Conservation (phyloP, 257 asterid genomes). For the Salvia splendens region DNA sequence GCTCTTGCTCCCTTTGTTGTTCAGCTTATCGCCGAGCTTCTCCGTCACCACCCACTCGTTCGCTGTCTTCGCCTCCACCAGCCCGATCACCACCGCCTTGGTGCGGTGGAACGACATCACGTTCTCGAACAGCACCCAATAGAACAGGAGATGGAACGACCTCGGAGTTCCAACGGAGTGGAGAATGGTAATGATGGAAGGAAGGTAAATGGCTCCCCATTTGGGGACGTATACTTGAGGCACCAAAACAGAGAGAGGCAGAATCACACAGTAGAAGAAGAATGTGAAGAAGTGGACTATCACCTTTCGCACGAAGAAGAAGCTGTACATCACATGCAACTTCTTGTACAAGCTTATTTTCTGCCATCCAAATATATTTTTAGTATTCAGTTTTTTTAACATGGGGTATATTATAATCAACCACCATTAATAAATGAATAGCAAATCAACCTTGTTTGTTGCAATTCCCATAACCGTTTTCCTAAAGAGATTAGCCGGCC, state of each 20-base stretch:
- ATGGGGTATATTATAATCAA: background rate
- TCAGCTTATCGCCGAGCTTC: slow-evolving; percentile 80
- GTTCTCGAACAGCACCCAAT: slow-evolving; percentile 93
- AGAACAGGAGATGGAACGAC: slow-evolving; percentile 84
- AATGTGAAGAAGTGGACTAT: slow-evolving; percentile 91
- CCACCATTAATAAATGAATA: background rate
- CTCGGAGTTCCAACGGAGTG: slow-evolving; percentile 95
- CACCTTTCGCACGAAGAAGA: slow-evolving; percentile 95
- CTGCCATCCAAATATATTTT: slow-evolving; percentile 42
- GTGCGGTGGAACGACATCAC: slow-evolving; percentile 96
- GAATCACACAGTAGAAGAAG: slow-evolving; percentile 65
- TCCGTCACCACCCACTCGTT: slow-evolving; percentile 99
- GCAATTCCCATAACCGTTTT: slow-evolving; percentile 86
- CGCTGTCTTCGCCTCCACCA: slow-evolving; percentile 77
- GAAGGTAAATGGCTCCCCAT: slow-evolving; percentile 92
- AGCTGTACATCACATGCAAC: slow-evolving; percentile 92
- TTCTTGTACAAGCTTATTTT: slow-evolving; percentile 79
- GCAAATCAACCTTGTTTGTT: slow-evolving; percentile 60
- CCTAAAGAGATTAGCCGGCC: slow-evolving; percentile 91
- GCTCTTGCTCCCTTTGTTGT: slow-evolving; percentile 58
- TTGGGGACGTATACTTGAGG: slow-evolving; percentile 71
- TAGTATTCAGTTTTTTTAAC: too few relatives aligned
- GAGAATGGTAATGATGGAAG: slow-evolving; percentile 83
- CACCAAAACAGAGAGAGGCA: slow-evolving; percentile 57
- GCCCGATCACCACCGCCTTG: slow-evolving; percentile 88